Conservation (phyloP, 208 protist species). For the Angomonas deanei region DNA sequence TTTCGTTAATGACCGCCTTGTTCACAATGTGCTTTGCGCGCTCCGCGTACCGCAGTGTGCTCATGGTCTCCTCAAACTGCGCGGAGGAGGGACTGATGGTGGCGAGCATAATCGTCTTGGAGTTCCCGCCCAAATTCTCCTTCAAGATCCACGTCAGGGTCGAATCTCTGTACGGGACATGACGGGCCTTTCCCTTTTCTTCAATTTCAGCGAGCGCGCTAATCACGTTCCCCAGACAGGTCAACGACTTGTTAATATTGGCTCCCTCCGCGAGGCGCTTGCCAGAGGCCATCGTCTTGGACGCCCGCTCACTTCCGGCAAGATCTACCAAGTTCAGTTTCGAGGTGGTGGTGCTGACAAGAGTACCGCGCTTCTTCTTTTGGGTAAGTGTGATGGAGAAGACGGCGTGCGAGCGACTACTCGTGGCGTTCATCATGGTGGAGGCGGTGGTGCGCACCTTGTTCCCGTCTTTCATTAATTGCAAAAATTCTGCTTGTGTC, state of each 20-base stretch:
- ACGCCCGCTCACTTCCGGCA: constrained; percentile 69
- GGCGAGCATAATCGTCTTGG: constrained; percentile 83
- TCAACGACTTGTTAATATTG: constrained; percentile 68
- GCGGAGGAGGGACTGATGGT: constrained; percentile 45
- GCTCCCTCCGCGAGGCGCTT: constrained; percentile 76
- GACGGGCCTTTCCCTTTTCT: constrained; percentile 24
- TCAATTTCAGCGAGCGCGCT: constrained; percentile 35
- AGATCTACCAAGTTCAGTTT: constrained; percentile 78
- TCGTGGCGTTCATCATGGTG: constrained; percentile 90
- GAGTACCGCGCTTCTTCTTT: constrained; percentile 29
- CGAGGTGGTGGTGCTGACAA: constrained; percentile 47
- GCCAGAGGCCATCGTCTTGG: constrained; percentile 84
- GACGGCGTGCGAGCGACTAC: constrained; percentile 86
- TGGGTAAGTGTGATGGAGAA: constrained; percentile 85
- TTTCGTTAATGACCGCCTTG: constrained; percentile 80
- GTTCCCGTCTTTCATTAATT: constrained; percentile 82
- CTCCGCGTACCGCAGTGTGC: constrained; percentile 70
- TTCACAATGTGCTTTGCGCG: constrained; percentile 83
- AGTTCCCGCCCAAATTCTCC: constrained; percentile 90
- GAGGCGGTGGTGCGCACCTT: constrained; percentile 78
- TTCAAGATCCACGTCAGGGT: constrained; percentile 87
- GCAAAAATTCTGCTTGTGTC: constrained; percentile 52
- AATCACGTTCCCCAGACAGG: constrained; percentile 52
- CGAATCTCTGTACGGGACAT: constrained; percentile 88
- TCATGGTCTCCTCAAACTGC: constrained; percentile 74